These are phyloP conservation scores for Xylariaceae sp. DNA, from an alignment of 2,329 filamentous ascomycete genomes.

Conservation along the genomic window DNA sequence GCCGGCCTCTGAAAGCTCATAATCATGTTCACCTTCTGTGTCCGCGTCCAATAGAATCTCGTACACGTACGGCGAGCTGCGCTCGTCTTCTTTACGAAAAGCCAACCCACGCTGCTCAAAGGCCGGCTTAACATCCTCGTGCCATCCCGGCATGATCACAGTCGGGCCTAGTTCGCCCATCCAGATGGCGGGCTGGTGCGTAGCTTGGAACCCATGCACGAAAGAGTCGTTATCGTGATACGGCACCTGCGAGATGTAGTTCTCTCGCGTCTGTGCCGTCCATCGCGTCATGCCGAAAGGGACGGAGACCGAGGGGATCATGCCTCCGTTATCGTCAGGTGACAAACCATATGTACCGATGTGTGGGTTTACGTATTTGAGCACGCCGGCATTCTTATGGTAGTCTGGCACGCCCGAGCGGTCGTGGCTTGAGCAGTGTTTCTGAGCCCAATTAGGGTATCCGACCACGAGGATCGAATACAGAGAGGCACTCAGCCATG, in stretches of 20 bases:
- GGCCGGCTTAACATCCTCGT: slow-evolving; percentile 26
- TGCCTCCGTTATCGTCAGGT: slow-evolving; percentile 34
- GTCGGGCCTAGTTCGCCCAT: slow-evolving; percentile 46
- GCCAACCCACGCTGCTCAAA: slow-evolving; percentile 39
- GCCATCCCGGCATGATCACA: slow-evolving; percentile 38
- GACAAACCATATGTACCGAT: slow-evolving; percentile 32
- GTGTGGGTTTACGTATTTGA: slow-evolving; percentile 33
- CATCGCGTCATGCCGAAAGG: slow-evolving; percentile 48
- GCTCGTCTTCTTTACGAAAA: slow-evolving; percentile 40
- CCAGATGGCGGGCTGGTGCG: slow-evolving; percentile 49
- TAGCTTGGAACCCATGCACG: slow-evolving; percentile 46
- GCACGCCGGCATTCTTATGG: slow-evolving; percentile 29
- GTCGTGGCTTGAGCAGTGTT: not conserved
- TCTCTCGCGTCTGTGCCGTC: slow-evolving; percentile 44
- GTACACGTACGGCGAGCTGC: slow-evolving; percentile 42
- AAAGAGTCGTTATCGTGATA: slow-evolving; percentile 40
- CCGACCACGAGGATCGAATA: not conserved
- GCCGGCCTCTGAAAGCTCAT: slow-evolving; percentile 34
- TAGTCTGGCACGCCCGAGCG: slow-evolving; percentile 17
- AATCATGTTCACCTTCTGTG: slow-evolving; percentile 30
- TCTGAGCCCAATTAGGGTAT: not conserved
- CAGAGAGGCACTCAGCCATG: slow-evolving; percentile 8
- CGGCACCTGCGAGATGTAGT: slow-evolving; percentile 45
- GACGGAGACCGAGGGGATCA: slow-evolving; percentile 36
- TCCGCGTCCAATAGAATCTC: slow-evolving; percentile 39